Conservation (phyloP, 2,329 filamentous ascomycete species). For the Verticillium isaacii region DNA sequence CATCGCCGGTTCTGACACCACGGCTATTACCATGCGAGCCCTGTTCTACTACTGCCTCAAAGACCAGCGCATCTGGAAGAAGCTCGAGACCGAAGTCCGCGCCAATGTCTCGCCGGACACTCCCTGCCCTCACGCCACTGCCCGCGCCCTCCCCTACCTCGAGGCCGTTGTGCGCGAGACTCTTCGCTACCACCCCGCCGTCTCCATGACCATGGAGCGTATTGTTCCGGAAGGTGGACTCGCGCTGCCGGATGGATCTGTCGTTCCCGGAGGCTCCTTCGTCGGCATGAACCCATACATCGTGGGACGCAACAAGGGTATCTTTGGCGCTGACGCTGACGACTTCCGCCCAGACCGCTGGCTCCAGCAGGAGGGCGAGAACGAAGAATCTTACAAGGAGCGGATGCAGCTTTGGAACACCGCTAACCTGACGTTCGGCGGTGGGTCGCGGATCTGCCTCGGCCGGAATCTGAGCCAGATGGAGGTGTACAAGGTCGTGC, state of each 20-base stretch:
- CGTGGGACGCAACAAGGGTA: constrained; percentile 27
- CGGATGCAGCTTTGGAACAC: constrained; percentile 31
- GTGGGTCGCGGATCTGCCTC: constrained; percentile 32
- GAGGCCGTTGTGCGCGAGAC: constrained; percentile 48
- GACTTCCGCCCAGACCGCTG: constrained; percentile 43
- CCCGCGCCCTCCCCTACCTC: constrained; percentile 34
- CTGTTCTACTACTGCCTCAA: constrained; percentile 31
- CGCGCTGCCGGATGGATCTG: constrained; percentile 27
- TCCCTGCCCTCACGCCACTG: constrained; percentile 16
- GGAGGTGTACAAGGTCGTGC: constrained; percentile 29
- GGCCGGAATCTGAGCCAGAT: constrained; percentile 28
- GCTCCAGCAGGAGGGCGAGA: constrained; percentile 30
- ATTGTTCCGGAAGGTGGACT: constrained; percentile 37
- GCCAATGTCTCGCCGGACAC: background rate
- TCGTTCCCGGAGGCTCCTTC: constrained; percentile 29
- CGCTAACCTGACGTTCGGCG: constrained; percentile 31
- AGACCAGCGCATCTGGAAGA: constrained; percentile 19
- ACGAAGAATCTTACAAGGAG: constrained; percentile 21
- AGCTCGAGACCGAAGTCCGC: constrained; percentile 30
- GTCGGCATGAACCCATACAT: constrained; percentile 37
- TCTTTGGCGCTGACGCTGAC: constrained; percentile 41
- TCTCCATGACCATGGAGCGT: constrained; percentile 44
- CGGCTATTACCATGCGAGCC: constrained; percentile 25
- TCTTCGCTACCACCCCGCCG: constrained; percentile 41
- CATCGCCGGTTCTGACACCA: constrained; percentile 31